Evolutionary conservation across 2,329 filamentous ascomycete genomes (phyloP).

Genomic region (Sporothrix pseudoabietina): DNA sequence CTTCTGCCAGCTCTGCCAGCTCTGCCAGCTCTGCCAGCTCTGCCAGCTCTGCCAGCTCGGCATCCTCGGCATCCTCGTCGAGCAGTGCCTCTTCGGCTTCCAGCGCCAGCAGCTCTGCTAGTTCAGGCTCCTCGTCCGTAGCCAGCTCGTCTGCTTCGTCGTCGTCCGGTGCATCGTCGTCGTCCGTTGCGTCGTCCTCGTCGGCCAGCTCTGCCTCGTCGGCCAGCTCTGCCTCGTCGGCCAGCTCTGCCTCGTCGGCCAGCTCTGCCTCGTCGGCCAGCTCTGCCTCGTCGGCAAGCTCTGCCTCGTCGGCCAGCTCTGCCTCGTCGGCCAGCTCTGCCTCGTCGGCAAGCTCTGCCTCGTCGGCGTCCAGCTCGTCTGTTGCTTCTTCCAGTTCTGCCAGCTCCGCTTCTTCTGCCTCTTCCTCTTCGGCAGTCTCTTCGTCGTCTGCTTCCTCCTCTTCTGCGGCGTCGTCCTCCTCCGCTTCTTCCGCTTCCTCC

Average conservation of each 20-base stretch:
- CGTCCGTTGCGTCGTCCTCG: background rate
- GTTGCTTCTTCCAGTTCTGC: background rate
- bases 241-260: background rate
- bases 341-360: too few species aligned
- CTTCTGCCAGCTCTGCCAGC: background rate
- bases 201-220: background rate
- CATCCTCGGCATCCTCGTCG: background rate
- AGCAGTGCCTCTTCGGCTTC: background rate
- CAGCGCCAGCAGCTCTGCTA: background rate
- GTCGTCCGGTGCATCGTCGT: background rate
- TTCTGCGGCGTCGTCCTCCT: background rate
- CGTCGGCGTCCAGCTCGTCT: background rate
- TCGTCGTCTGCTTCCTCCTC: background rate
- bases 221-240: background rate
- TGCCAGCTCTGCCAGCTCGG: background rate
- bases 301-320: too few species aligned
- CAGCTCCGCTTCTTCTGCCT: background rate
- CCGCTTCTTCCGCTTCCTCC: background rate
- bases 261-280: background rate
- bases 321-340: too few species aligned
- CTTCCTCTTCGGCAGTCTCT: background rate
- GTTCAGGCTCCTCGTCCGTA: background rate
- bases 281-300: too few species aligned
- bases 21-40: background rate
- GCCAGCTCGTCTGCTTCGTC: background rate